Percentiles rank a stretch among this genome's conserved stretches.
phyloP scores from a whole-genome alignment of 371 early-diverging fungal genomes.

The Circinella minor region DNA sequence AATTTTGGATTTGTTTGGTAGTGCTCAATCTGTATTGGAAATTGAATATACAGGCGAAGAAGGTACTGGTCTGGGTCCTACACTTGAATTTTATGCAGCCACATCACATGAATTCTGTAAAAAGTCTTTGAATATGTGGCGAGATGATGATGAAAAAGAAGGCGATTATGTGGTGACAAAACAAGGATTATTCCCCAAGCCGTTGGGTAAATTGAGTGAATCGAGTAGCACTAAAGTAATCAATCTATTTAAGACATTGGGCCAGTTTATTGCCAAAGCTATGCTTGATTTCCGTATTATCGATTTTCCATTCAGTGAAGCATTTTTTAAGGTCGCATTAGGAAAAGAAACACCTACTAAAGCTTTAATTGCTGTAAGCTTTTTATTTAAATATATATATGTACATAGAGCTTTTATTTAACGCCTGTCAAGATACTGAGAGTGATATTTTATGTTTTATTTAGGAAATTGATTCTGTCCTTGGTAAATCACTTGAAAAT shows the following conservation, averaged over 20 bases:
- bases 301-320: conserved; percentile 80
- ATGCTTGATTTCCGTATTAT: conserved; percentile 87
- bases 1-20: conserved; percentile 81
- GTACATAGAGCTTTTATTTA: conserved; percentile 13
- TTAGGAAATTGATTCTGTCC: conserved; percentile 69
- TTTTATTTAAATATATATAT: conserved; percentile 21
- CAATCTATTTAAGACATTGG: conserved; percentile 70
- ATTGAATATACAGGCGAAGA: conserved; percentile 93
- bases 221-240: conserved; percentile 49
- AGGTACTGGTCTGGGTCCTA: conserved; percentile 94
- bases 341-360: conserved; percentile 33
- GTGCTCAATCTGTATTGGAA: conserved; percentile 75
- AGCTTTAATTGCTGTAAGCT: conserved; percentile 31
- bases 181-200: conserved; percentile 79
- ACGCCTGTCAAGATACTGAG: not conserved
- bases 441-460: not conserved
- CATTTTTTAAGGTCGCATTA: conserved; percentile 76
- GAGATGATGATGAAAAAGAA: conserved; percentile 46
- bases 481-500: conserved; percentile 70
- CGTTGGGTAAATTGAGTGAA: conserved; percentile 39
- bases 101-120: conserved; percentile 80
- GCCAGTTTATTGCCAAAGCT: conserved; percentile 89
- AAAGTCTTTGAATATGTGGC: conserved; percentile 63
- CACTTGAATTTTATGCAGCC: conserved; percentile 89
- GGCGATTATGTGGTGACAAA: conserved; percentile 49